A percentile compares a stretch with the other conserved stretches of the same genome.
These are phyloP conservation scores for Fusarium napiforme DNA, from an alignment of 2,329 filamentous ascomycete species.

Conservation along the genomic window DNA sequence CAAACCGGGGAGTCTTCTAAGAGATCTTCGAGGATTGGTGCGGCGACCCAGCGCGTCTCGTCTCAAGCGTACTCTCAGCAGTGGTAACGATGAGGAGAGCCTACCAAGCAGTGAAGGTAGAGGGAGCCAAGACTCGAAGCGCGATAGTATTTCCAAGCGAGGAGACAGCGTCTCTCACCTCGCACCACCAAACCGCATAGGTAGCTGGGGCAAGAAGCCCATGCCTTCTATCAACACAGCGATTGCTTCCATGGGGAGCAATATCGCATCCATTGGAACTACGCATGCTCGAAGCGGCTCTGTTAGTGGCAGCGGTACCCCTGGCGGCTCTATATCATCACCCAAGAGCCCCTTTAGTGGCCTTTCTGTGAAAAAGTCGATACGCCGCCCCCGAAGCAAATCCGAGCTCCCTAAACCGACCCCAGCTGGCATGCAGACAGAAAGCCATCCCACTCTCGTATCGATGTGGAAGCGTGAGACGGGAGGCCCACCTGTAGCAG, in stretches of 20 bases:
- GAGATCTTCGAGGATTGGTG: constrained; percentile 61
- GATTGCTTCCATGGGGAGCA: constrained; percentile 64
- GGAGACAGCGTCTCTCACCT: constrained; percentile 59
- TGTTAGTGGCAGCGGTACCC: constrained; percentile 65
- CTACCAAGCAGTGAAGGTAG: constrained; percentile 37
- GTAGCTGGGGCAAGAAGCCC: constrained; percentile 63
- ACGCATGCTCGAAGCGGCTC: constrained; percentile 69
- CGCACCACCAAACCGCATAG: constrained; percentile 61
- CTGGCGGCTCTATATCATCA: constrained; percentile 63
- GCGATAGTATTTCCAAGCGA: constrained; percentile 51
- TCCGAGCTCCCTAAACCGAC: constrained; percentile 60
- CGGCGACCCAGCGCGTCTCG: constrained; percentile 60
- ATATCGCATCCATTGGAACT: constrained; percentile 66
- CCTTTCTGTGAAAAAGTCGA: constrained; percentile 58
- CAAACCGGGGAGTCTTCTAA: constrained; percentile 61
- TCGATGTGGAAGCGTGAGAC: constrained; percentile 61
- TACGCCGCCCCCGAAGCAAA: constrained; percentile 67
- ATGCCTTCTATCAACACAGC: constrained; percentile 70
- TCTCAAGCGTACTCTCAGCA: constrained; percentile 61
- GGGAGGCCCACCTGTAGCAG: constrained; percentile 65
- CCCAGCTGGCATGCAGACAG: constrained; percentile 41
- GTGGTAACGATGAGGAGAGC: constrained; percentile 47
- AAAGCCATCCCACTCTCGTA: constrained; percentile 58
- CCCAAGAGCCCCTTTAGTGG: constrained; percentile 62
- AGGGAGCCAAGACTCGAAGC: constrained; percentile 45